Evolutionary conservation across 345 rosid species (phyloP).

Genomic region (Jatropha curcas): DNA sequence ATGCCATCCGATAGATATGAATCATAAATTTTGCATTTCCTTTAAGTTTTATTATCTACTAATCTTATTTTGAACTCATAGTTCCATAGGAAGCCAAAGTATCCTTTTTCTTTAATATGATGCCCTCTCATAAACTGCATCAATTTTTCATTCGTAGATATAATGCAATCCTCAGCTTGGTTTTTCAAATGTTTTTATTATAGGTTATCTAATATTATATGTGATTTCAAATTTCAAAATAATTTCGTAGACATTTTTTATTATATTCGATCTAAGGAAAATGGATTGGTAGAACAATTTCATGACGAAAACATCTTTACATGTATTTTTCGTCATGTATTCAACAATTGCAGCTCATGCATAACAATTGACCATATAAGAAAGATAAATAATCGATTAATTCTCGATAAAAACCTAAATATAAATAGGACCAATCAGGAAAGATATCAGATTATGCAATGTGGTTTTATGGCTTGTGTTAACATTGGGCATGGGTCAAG

Average conservation of each 20-base stretch:
- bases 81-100: too few relatives aligned
- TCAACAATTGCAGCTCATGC: background rate
- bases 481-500: background rate
- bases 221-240: background rate
- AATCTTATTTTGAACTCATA: background rate
- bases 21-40: conserved; percentile 4
- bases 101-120: background rate
- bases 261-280: too few relatives aligned
- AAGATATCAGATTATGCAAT: background rate
- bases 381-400: too few relatives aligned
- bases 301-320: background rate
- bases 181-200: background rate
- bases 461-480: background rate
- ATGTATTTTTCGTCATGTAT: background rate
- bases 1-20: conserved; percentile 56
- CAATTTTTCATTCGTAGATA: background rate
- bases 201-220: background rate
- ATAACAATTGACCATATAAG: background rate
- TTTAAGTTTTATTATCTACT: background rate
- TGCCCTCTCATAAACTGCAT: background rate
- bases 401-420: too few relatives aligned
- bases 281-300: background rate
- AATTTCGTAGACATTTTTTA: background rate
- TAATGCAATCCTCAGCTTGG: background rate
- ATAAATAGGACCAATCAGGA: background rate